Evolutionary conservation across 306 rosid genomes (phyloP).

Genomic region (Prosopis cineraria): DNA sequence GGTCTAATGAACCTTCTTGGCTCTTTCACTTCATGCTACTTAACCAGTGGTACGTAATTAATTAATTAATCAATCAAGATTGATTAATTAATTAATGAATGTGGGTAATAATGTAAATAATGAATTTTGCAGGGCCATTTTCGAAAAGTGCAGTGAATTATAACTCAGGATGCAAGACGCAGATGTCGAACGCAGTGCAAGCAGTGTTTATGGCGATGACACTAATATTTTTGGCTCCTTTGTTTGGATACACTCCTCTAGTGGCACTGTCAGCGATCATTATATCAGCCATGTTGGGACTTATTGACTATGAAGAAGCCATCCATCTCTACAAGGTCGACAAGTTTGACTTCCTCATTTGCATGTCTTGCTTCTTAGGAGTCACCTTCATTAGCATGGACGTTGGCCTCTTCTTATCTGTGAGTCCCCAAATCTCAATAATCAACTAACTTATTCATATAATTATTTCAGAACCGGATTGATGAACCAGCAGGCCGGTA

Average conservation of each 20-base stretch:
- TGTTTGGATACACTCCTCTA: conserved; percentile 81
- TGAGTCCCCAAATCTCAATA: no score
- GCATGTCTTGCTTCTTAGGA: conserved; percentile 75
- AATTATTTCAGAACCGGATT: no score
- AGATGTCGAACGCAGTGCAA: conserved; percentile 78
- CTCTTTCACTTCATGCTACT: conserved; percentile 88
- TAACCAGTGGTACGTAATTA: conserved; percentile 67
- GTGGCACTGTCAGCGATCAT: conserved; percentile 91
- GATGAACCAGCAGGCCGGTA: no score
- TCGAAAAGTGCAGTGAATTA: conserved; percentile 93
- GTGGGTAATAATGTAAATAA: background rate
- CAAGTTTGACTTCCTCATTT: conserved; percentile 75
- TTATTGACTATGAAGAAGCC: conserved; percentile 55
- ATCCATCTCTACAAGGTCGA: conserved; percentile 70
- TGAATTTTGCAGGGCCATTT: conserved; percentile 71
- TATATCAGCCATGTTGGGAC: conserved; percentile 79
- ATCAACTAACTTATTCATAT: no score
- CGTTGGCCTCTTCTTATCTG: conserved; percentile 71
- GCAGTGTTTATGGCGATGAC: conserved; percentile 62
- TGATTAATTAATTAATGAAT: no score
- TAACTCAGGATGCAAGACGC: conserved; percentile 73
- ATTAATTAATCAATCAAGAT: no score
- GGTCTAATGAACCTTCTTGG: conserved; percentile 89
- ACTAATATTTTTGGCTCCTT: conserved; percentile 70
- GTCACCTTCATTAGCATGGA: conserved; percentile 69